Base-by-base conservation (phyloP, 371 early-diverging fungal genomes). In the Apophysomyces variabilis region DNA sequence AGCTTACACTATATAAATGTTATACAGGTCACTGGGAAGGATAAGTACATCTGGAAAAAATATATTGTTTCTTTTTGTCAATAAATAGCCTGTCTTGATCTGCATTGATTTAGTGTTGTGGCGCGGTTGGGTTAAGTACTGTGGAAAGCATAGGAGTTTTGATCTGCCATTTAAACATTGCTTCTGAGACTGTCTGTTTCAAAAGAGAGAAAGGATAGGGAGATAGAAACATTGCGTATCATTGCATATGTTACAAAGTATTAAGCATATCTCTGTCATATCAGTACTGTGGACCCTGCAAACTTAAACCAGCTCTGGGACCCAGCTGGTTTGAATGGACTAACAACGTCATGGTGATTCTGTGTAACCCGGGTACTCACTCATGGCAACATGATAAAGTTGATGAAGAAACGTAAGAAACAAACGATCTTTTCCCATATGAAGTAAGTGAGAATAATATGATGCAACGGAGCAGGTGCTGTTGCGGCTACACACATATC, bases 1-100 rank as follows among this genome's bases (percentile, higher is more conserved):
- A 18, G 12, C 14, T 57, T 1, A 18, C 41, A 37, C 57, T 21
- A 38, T 37, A 44, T 13, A 18, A 8, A 18, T 0, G 38, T 12
- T 65, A 1, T 65, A 1, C 56, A 74, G 74, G 66, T 41, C 70
- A 70, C 58, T 74, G 74, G 74, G 66, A 74, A 62, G 74, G 74
- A 38, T 74, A 67, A 68, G 44, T 41, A 11, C n/a, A 26, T 26
- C 11, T 36, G 5, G 47, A 50, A 46, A 46, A n/a, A 60, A 14
- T 60, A 12, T 16, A 60, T 50, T 18, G 32, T 26, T 26, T 26
- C 32, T 50, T 9, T 50, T 50, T 50, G 54, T 21, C 21, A 21
- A 7, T 26, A 50, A 50, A 50, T 50, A 50, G 16, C 54, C 32
- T 26, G 32, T 41, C 13, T 41, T 41, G 41, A 41, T 41, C 11